Evolutionary conservation across 345 rosid species (phyloP), one percentile per base, ranked within the genome.

Genomic region (Salix exigua): DNA sequence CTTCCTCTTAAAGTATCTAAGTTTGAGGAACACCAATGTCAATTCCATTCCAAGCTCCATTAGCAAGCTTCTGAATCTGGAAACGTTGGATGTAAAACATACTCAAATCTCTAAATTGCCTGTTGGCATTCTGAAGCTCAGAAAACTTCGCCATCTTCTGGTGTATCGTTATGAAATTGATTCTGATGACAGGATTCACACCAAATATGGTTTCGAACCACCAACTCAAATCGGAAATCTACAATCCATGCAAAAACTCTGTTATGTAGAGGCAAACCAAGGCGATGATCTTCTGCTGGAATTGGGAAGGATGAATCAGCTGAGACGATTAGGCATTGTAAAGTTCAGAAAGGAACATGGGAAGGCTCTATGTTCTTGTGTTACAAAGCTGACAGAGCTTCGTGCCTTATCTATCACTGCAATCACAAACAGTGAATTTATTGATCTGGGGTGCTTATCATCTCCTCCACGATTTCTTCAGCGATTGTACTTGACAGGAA

Each of bases 401-500:
- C 81, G 55, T 0, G 76, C 89, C 18, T 67, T 87, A 10, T 82
- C 85, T 2, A 51, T 85, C 8, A 33, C 40, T 68, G 66, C 87
- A 23, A 61, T 60, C 5, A 77, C 33, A 18, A 81, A 80, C 2
- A 68, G 82, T 18, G 85, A 82, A 72, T 26, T 77, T 26, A 61
- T 85, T 31, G 87, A 85, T 75, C 78, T 85, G 37, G 50, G 79
- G 6, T 70, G 77, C 77, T 77, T 79, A 5, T 28, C 65, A 16
- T 75, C 73, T 25, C 87, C 87, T 40, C 76, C 76, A 28, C 35
- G 10, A 16, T 40, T 42, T n/a, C 76, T 73, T 42, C 37, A 23
- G 37, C 38, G 46, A 19, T 38, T 73, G 28, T 61, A 28, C 38
- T 16, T 73, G 38, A 25, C 17, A 8, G 76, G 69, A 46, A 21